Evolutionary conservation across 2,329 filamentous ascomycete genomes (phyloP).

Genomic region (Fusarium sp.): DNA sequence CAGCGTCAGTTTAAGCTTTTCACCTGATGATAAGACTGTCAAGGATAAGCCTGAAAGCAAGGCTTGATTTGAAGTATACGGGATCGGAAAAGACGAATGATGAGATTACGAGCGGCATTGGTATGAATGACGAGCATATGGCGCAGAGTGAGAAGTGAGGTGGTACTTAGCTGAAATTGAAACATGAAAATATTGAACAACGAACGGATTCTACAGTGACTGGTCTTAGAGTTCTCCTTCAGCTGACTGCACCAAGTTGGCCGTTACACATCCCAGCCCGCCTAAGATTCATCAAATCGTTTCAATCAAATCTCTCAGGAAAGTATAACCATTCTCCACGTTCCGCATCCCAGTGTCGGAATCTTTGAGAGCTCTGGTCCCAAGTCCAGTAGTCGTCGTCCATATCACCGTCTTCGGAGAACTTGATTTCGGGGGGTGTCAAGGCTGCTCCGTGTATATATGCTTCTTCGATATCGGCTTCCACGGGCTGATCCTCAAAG

Average conservation of each 20-base stretch:
- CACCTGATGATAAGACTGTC: constrained; percentile 66
- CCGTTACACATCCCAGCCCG: neutral
- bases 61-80: constrained; percentile 35
- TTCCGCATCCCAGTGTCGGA: constrained; percentile 40
- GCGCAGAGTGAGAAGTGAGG: neutral
- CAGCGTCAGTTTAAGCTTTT: constrained; percentile 88
- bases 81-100: neutral
- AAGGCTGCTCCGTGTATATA: constrained; percentile 28
- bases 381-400: constrained; percentile 39
- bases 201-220: neutral
- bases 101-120: neutral
- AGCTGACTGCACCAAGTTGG: neutral
- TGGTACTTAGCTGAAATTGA: neutral
- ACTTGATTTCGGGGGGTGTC: constrained; percentile 34
- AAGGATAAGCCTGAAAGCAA: constrained; percentile 49
- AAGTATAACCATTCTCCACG: constrained; percentile 35
- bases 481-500: neutral
- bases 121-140: neutral
- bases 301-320: constrained; percentile 40
- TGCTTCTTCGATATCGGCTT: constrained; percentile 16
- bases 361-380: constrained; percentile 24
- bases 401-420: constrained; percentile 27
- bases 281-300: neutral
- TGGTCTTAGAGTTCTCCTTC: neutral
- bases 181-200: neutral